phyloP scores from a whole-genome alignment of 768 basidiomycete species.

The Dioszegia crocea region DNA sequence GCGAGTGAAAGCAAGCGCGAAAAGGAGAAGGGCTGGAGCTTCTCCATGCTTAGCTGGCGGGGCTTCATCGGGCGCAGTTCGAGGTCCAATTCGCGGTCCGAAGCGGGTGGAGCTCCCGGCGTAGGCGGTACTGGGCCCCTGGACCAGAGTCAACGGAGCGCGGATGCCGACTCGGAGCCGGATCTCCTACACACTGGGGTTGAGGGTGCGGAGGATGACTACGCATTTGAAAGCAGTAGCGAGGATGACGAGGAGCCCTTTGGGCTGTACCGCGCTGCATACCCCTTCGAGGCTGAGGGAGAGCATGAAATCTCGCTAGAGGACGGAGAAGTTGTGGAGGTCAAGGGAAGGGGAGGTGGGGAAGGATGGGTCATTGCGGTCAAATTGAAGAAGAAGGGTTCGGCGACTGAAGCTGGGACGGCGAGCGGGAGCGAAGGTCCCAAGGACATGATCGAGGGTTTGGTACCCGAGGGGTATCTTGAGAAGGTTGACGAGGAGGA shows the following conservation, averaged over 20 bases:
- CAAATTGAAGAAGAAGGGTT: conserved; percentile 3
- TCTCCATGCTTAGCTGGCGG: conserved; percentile 25
- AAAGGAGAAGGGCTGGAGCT: conserved; percentile 8
- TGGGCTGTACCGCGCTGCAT: conserved; percentile 34
- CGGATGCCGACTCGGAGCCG: conserved; percentile 1
- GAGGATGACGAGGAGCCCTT: conserved; percentile 24
- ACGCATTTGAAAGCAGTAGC: conserved; percentile 4
- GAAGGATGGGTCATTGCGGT: conserved; percentile 44
- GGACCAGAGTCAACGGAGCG: conserved; percentile 1
- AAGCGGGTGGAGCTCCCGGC: neutral
- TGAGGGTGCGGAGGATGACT: conserved; percentile 19
- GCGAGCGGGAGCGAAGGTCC: neutral
- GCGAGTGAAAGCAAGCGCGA: conserved; percentile 1
- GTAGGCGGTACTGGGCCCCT: neutral
- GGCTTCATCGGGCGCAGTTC: conserved; percentile 1
- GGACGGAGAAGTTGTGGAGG: conserved; percentile 39
- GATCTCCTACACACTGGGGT: neutral
- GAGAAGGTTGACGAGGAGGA: conserved; percentile 14
- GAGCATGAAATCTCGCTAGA: conserved; percentile 33
- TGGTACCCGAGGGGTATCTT: conserved; percentile 25
- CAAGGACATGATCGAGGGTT: conserved; percentile 6
- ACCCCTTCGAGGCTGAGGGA: conserved; percentile 33
- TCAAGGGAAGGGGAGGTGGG: conserved; percentile 39
- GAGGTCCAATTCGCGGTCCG: conserved; percentile 2
- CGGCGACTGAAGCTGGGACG: neutral